A percentile compares a stretch with the other conserved stretches of the same genome.
These are phyloP conservation scores for Alnus glutinosa DNA, from an alignment of 306 rosid species.

Conservation along the genomic window DNA sequence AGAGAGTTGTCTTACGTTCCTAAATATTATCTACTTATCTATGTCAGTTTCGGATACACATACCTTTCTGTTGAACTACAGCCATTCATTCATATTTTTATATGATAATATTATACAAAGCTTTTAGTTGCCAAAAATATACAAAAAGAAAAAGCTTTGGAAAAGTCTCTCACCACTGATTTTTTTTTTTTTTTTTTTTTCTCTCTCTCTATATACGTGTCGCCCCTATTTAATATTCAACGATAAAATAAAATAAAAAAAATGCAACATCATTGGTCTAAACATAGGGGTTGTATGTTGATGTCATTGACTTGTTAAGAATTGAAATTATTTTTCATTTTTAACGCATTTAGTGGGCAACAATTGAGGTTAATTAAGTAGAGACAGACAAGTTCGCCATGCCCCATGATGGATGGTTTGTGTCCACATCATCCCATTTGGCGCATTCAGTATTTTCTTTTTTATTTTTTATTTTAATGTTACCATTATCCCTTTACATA, in stretches of 20 bases:
- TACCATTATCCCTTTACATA: no score
- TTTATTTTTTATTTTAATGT: no score
- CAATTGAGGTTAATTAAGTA: not conserved
- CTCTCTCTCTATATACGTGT: not conserved
- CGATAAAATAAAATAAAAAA: not conserved
- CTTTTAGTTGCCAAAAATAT: not conserved
- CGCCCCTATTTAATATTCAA: not conserved
- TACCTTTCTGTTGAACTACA: no score
- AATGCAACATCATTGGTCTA: constrained; percentile 12
- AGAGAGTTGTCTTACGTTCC: no score
- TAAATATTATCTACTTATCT: no score
- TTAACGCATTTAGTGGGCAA: not conserved
- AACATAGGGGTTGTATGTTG: not conserved
- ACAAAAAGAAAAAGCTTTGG: not conserved
- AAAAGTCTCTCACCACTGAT: constrained; percentile 14
- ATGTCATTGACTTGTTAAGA: not conserved
- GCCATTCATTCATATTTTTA: no score
- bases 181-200: not conserved
- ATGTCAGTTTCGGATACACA: no score
- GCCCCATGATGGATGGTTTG: not conserved
- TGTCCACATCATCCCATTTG: not conserved
- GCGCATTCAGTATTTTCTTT: not conserved
- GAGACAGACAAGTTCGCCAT: no score
- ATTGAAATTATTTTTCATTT: not conserved
- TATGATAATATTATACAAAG: not conserved